phyloP scores from a whole-genome alignment of 2,329 filamentous ascomycete species.

The Aspergillus sp. region DNA sequence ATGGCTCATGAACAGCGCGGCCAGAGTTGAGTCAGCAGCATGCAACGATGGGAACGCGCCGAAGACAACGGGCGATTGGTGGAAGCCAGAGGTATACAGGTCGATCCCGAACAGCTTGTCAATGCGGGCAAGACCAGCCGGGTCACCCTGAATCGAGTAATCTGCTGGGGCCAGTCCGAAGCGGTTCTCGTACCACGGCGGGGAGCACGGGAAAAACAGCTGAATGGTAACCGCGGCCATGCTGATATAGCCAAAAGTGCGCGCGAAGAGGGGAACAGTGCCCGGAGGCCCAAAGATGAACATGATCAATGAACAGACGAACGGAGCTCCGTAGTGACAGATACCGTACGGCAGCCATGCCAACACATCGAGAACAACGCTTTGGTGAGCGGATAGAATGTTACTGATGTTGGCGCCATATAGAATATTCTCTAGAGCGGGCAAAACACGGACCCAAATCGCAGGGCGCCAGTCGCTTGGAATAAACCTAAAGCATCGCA shows the following conservation, averaged over 20 bases:
- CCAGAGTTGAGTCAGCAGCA: conserved; percentile 82
- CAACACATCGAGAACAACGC: conserved; percentile 77
- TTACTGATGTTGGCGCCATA: conserved; percentile 96
- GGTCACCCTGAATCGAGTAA: conserved; percentile 86
- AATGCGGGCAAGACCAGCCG: conserved; percentile 83
- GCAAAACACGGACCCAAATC: conserved; percentile 93
- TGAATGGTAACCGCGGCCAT: conserved; percentile 84
- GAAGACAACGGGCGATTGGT: conserved; percentile 85
- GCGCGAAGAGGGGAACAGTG: conserved; percentile 79
- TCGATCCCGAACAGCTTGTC: conserved; percentile 89
- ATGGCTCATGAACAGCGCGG: conserved; percentile 90
- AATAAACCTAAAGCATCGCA: conserved; percentile 69
- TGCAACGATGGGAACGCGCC: conserved; percentile 94
- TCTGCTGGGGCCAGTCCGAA: conserved; percentile 89
- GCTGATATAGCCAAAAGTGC: conserved; percentile 90
- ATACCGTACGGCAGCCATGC: conserved; percentile 94
- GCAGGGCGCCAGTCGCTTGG: conserved; percentile 83
- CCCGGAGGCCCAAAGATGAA: conserved; percentile 89
- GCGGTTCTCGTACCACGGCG: conserved; percentile 94
- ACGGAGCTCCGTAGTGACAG: conserved; percentile 83
- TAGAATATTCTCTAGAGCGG: conserved; percentile 91
- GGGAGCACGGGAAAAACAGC: conserved; percentile 86
- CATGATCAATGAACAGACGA: conserved; percentile 73
- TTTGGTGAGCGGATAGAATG: conserved; percentile 87
- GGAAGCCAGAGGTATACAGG: conserved; percentile 90